Evolutionary conservation across 1,139 yeast genomes (phyloP), one percentile per base, ranked within the genome.

Genomic region (Taphrina betulina): DNA sequence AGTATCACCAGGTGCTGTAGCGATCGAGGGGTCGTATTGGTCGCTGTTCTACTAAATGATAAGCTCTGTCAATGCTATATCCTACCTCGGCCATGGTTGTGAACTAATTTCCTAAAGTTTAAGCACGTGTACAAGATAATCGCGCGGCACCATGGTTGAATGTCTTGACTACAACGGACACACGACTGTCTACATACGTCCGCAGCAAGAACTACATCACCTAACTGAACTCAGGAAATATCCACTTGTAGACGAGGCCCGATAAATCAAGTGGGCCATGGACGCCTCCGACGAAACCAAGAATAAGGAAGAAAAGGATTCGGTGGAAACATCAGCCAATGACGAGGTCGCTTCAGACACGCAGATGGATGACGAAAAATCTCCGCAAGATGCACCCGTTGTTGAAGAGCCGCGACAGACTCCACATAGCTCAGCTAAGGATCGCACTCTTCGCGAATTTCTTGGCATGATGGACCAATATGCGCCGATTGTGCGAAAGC

Each of bases 401-500:
- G 31, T 28, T 1, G n/a, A n/a, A n/a, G n/a, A n/a, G n/a, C n/a
- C n/a, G n/a, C n/a, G 29, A n/a, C 48, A 29, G 12, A 16, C 17
- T 5, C 54, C 54, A 5, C 37, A 41, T 20, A 50, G 46, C 37
- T 31, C 31, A n/a, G 29, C 54, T 8, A 41, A 41, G n/a, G 98
- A 94, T 65, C 89, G 88, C 67, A 83, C 95, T 0, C 73, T 94
- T 44, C 81, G 83, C 63, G 97, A 94, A 64, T 83, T 94, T 33
- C 75, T 94, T 34, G 85, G 84, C 50, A 75, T 89, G 71, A 85
- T 92, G 90, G 95, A 88, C 61, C 95, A 89, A 59, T 89, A 84
- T 69, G 89, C 96, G 1, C 98, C 98, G 1, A 85, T 94, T 38
- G 68, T 65, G 34, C 20, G 68, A 34, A 17, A 16, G 17, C 46